These are phyloP conservation scores for Anastatica hierochuntica DNA, from an alignment of 345 rosid genomes.

Conservation along the genomic window DNA sequence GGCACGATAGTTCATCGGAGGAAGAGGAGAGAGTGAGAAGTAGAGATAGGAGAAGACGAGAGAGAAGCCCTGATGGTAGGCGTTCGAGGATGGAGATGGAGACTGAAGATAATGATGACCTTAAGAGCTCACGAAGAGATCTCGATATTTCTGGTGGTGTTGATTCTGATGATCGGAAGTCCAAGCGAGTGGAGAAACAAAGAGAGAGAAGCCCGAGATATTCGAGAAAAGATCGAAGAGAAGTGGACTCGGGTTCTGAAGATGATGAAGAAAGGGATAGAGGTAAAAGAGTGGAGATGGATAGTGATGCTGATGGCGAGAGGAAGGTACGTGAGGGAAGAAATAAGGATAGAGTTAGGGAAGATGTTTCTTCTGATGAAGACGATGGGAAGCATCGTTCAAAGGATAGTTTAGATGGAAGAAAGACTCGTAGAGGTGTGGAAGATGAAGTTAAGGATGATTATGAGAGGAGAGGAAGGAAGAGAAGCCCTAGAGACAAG, in stretches of 20 bases:
- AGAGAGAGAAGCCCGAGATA: slow-evolving; percentile 6
- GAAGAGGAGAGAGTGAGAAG: slow-evolving; percentile 23
- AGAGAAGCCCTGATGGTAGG: slow-evolving; percentile 18
- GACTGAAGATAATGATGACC: too few species aligned
- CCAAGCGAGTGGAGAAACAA: not conserved
- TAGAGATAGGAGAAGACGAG: slow-evolving; percentile 12
- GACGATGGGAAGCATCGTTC: too few species aligned
- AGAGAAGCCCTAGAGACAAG: slow-evolving; percentile 8
- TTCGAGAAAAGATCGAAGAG: too few species aligned
- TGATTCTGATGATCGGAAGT: not conserved
- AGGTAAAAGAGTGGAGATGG: too few species aligned
- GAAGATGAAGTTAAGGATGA: slow-evolving; percentile 5
- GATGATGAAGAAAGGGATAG: too few species aligned
- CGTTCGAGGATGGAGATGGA: too few species aligned
- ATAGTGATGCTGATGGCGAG: too few species aligned
- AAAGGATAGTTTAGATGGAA: too few species aligned
- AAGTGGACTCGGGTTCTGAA: too few species aligned
- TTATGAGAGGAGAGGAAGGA: slow-evolving; percentile 4
- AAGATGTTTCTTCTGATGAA: slow-evolving; percentile 19
- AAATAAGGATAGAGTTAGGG: slow-evolving; percentile 18
- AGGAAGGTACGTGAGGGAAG: too few species aligned
- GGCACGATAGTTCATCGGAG: slow-evolving; percentile 24
- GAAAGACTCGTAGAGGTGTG: not conserved
- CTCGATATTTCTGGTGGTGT: slow-evolving; percentile 6
- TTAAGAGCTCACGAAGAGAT: slow-evolving; percentile 14